Evolutionary conservation across 177 flowering plant genomes (phyloP), one percentile per base, ranked within the genome.

Genomic region (Telopea speciosissima): DNA sequence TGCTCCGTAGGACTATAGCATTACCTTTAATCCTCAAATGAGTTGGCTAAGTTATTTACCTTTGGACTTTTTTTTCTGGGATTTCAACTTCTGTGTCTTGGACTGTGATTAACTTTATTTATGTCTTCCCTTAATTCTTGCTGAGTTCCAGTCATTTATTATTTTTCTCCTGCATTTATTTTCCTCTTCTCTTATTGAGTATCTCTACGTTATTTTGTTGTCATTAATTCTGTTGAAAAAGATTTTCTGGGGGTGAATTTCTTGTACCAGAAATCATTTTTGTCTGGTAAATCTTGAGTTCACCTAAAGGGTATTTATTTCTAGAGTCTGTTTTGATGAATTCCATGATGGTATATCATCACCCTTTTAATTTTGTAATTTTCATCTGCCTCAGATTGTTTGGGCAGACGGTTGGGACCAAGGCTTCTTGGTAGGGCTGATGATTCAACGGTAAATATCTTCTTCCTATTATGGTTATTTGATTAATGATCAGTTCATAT

Each of bases 381-480:
- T 45, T 58, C 21, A 62, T 77, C 42, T 73, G 45, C 33, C 74
- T 76, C 90, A 92, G 97, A 85, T 87, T 92, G 97, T 85, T 80
- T 90, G 76, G 95, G 97, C 31, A 84, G 97, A 78, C 88, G 93
- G 28, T 84, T 84, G 75, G 97, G 97, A 76, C 97, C 97, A 16
- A 84, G 80, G 80, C 77, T 90, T 81, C 93, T 90, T 75, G 92
- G 96, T 60, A 81, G 93, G 78, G 84, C 72, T 73, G 90, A 89
- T 81, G 86, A 88, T 83, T 85, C 93, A 73, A 87, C 76, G 88
- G 97, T 92, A 81, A 86, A 62, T 66, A 71, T 24, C 11, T 72
- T 13, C 64, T 24, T 26, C 70, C 59, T 67, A 24, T 60, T 73
- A 0, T 26, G 45, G 0, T 8, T 3, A 44, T 62, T 72, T 25